A percentile compares a stretch with the other conserved stretches of the same genome.
Evolutionary conservation across 768 basidiomycete genomes (phyloP).

Genomic region (Pholiota conissans): DNA sequence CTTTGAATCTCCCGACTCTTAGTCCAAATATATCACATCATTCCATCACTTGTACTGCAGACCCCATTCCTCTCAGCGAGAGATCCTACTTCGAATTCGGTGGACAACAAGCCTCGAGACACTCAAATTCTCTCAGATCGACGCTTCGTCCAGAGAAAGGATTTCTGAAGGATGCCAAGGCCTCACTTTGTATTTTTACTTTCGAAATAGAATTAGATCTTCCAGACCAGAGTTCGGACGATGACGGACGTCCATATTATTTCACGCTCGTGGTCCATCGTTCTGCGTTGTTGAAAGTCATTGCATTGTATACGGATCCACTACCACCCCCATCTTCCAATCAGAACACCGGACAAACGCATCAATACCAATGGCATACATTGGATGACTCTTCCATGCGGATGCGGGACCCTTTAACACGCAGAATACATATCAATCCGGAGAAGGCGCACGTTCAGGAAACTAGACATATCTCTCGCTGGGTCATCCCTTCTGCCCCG

Average conservation of each 20-base stretch:
- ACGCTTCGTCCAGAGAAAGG: background rate
- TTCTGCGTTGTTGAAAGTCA: background rate
- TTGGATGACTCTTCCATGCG: background rate
- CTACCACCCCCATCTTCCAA: background rate
- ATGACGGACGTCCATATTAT: background rate
- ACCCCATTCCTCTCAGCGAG: background rate
- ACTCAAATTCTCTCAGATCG: background rate
- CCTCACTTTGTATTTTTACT: background rate
- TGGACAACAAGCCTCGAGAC: background rate
- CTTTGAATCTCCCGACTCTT: too few relatives aligned
- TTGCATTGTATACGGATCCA: background rate
- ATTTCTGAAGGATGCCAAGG: background rate
- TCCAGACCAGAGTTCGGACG: background rate
- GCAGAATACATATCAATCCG: background rate
- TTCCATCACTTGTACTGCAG: background rate
- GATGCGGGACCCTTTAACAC: background rate
- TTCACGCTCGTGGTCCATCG: background rate
- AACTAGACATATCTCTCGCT: background rate
- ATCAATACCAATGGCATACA: too few relatives aligned
- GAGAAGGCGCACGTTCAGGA: background rate
- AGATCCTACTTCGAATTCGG: background rate
- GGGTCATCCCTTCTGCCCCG: background rate
- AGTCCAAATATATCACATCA: background rate
- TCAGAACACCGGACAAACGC: too few relatives aligned
- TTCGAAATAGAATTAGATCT: background rate